A percentile compares a stretch with the other conserved stretches of the same genome.
These are phyloP conservation scores for Fusarium miscanthi DNA, from an alignment of 2,329 filamentous ascomycete species.

Conservation along the genomic window DNA sequence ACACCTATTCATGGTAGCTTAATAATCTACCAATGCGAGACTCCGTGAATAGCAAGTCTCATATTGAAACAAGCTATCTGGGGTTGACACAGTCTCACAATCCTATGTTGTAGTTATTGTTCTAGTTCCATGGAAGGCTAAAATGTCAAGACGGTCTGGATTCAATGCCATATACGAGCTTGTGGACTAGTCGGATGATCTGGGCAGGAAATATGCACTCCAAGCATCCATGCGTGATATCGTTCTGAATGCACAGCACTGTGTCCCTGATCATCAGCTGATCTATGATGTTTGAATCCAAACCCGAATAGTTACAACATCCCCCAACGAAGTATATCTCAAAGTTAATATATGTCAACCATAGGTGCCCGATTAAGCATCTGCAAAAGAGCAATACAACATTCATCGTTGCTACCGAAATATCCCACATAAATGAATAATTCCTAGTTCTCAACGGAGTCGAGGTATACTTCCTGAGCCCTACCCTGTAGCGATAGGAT, in stretches of 20 bases:
- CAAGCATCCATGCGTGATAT: not conserved
- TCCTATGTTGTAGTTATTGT: not conserved
- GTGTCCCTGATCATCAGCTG: not conserved
- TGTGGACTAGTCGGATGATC: too few species aligned
- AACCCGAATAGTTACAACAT: not conserved
- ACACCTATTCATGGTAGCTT: not conserved
- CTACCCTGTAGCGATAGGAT: slow-evolving; percentile 11
- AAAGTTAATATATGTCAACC: not conserved
- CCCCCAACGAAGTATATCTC: not conserved
- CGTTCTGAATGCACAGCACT: not conserved
- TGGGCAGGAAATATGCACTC: not conserved
- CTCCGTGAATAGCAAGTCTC: not conserved
- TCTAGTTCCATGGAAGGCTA: not conserved
- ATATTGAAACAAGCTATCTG: not conserved
- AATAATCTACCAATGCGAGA: not conserved
- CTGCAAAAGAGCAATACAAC: not conserved
- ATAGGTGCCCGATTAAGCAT: not conserved
- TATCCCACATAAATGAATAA: not conserved
- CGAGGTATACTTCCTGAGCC: not conserved
- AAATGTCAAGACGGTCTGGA: not conserved
- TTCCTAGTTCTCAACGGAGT: not conserved
- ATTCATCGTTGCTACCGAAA: not conserved
- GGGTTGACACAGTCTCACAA: not conserved
- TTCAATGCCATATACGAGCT: not conserved
- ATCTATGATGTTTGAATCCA: not conserved